Percentiles rank a stretch among this genome's conserved stretches.
phyloP scores from a whole-genome alignment of 1,284 basidiomycete genomes.

The Austroboletus novae-zelandiae region DNA sequence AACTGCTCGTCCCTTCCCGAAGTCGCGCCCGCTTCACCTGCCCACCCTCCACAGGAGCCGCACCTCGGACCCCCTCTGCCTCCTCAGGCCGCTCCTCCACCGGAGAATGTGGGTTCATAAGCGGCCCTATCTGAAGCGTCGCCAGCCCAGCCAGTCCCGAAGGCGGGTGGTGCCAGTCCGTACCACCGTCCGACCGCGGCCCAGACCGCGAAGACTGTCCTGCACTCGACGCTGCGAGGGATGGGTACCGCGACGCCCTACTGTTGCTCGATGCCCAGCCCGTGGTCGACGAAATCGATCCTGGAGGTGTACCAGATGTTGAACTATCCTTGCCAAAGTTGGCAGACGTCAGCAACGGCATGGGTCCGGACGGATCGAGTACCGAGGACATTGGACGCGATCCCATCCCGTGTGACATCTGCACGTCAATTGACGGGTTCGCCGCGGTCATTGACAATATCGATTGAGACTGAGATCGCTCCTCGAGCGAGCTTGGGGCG shows the following conservation, averaged over 20 bases:
- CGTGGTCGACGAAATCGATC: constrained; percentile 16
- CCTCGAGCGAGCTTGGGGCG: background rate
- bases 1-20: constrained; percentile 16
- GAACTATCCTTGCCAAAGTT: constrained; percentile 24
- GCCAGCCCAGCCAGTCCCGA: constrained; percentile 22
- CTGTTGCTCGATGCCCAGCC: constrained; percentile 15
- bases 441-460: constrained; percentile 1
- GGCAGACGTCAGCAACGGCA: constrained; percentile 27
- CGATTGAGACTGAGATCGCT: background rate
- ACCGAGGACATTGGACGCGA: background rate
- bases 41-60: too few species aligned
- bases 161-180: constrained; percentile 28
- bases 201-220: constrained; percentile 10
- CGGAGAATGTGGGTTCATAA: constrained; percentile 27
- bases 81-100: constrained; percentile 9
- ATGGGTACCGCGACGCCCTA: constrained; percentile 28
- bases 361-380: background rate
- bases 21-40: constrained; percentile 20
- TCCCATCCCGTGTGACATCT: constrained; percentile 10
- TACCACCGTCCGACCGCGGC: constrained; percentile 10
- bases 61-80: background rate
- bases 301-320: constrained; percentile 5
- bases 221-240: constrained; percentile 23
- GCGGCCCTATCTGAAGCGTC: constrained; percentile 7
- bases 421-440: constrained; percentile 11